Evolutionary conservation across 192 early-diverging fungal species (phyloP), one percentile per base, ranked within the genome.

Genomic region (Hyaloraphidium curvatum): DNA sequence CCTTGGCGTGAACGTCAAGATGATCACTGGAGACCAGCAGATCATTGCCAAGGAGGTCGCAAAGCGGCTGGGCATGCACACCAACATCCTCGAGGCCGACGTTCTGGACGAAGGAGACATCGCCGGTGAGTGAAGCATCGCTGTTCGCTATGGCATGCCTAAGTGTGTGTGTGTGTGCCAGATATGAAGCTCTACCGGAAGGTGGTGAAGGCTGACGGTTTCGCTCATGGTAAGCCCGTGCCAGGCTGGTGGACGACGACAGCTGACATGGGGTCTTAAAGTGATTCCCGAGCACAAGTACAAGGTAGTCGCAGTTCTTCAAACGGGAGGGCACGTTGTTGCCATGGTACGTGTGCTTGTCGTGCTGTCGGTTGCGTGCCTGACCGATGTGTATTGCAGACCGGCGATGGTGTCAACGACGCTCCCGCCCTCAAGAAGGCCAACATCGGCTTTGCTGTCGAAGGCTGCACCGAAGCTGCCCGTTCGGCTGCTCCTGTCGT

Each of bases 21-120:
- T 92, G 89, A 86, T 92, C 60, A 92, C 89, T 51, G 89, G 85
- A 60, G 89, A 92, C 68, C 86, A 89, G 67, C 68, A 79, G 55
- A 81, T 82, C 56, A 85, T 87, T 70, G 85, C 80, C 60, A 89
- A 83, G 77, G 88, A 85, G 69, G 83, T 74, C 41, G 76, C 74
- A 39, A 66, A 72, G 56, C 68, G 73, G 55, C 68, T 79, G 53
- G 71, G 73, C 54, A 75, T 84, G 76, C 79, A 79, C 63, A 72
- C 76, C 63, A 72, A 74, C 50, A 84, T 84, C 78, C 81, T 75
- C 66, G 62, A 76, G 37, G 73, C 77, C 14, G 71, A 69, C 51
- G 67, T 74, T 27, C 67, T 79, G n/a, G n/a, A n/a, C n/a, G n/a
- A n/a, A n/a, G n/a, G n/a, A n/a, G n/a, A n/a, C n/a, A n/a, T n/a